Percentiles rank a stretch among this genome's conserved stretches.
phyloP scores from a whole-genome alignment of 2,329 filamentous ascomycete genomes.

The Cercospora janseana region DNA sequence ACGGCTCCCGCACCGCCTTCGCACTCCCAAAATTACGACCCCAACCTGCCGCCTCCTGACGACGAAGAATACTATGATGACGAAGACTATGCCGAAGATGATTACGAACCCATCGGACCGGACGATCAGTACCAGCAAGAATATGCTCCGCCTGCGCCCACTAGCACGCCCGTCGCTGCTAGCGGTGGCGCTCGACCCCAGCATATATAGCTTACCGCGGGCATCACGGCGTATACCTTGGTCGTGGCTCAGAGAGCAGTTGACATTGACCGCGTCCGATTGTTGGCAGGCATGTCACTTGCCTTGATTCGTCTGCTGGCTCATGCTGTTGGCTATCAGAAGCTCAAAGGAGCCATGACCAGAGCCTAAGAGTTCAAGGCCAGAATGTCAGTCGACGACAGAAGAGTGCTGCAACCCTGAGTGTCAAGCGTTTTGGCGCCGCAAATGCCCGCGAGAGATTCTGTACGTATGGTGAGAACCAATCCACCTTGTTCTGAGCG shows the following conservation, averaged over 20 bases:
- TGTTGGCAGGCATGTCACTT: not conserved
- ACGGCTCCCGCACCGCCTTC: slow-evolving; percentile 22
- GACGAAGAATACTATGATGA: slow-evolving; percentile 37
- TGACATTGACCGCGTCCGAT: not conserved
- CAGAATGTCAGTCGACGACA: not conserved
- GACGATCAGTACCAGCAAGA: slow-evolving; percentile 28
- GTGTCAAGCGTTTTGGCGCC: slow-evolving; percentile 7
- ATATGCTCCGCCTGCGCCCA: slow-evolving; percentile 29
- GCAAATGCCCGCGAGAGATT: slow-evolving; percentile 17
- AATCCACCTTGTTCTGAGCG: slow-evolving; percentile 12
- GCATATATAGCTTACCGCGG: slow-evolving; percentile 25
- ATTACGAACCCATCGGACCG: slow-evolving; percentile 31
- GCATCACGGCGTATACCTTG: slow-evolving; percentile 19
- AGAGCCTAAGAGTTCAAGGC: too few species aligned
- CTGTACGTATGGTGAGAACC: slow-evolving; percentile 24
- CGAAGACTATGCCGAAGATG: slow-evolving; percentile 32
- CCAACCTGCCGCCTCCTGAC: slow-evolving; percentile 32
- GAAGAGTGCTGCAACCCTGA: not conserved
- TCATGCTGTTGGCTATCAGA: not conserved
- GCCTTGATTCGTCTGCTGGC: not conserved
- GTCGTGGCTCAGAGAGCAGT: slow-evolving; percentile 4
- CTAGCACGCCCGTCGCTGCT: slow-evolving; percentile 22
- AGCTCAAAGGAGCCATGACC: not conserved
- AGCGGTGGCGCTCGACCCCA: slow-evolving; percentile 17
- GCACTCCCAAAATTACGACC: slow-evolving; percentile 32